Evolutionary conservation across 176 grass and related monocot genomes (phyloP).

Genomic region (Carex cristatella): DNA sequence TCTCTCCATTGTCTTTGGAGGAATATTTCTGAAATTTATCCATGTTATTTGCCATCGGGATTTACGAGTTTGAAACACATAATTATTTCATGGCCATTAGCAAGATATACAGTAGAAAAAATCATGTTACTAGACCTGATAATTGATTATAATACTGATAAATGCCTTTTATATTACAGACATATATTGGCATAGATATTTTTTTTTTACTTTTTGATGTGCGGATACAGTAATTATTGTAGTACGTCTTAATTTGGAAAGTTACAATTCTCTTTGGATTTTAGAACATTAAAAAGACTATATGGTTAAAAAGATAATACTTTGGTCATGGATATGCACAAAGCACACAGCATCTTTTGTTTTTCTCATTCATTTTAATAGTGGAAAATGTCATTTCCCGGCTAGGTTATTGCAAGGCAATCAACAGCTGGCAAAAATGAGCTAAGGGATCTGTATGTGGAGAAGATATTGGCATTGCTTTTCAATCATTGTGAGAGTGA

Average conservation of each 20-base stretch:
- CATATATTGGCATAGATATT: not conserved
- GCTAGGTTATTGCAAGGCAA: constrained; percentile 76
- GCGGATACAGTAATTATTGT: not conserved
- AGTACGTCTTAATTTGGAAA: not conserved
- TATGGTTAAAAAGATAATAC: not conserved
- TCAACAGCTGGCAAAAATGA: constrained; percentile 67
- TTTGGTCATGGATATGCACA: not conserved
- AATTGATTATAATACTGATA: not conserved
- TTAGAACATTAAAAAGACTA: not conserved
- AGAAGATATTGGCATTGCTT: constrained; percentile 82
- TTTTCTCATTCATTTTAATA: not conserved
- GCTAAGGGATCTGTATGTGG: constrained; percentile 66
- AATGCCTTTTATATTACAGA: not conserved
- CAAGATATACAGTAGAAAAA: not conserved
- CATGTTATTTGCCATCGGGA: not conserved
- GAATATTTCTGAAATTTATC: not conserved
- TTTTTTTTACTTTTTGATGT: not conserved
- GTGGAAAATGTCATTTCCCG: not conserved
- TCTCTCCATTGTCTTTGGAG: not conserved
- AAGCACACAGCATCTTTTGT: not conserved
- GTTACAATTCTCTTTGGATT: not conserved
- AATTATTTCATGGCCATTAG: not conserved
- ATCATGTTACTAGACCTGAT: not conserved
- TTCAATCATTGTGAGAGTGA: constrained; percentile 96
- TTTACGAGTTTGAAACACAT: not conserved